Conservation (phyloP, 2,329 filamentous ascomycete species). For the Alternaria tenuissima region DNA sequence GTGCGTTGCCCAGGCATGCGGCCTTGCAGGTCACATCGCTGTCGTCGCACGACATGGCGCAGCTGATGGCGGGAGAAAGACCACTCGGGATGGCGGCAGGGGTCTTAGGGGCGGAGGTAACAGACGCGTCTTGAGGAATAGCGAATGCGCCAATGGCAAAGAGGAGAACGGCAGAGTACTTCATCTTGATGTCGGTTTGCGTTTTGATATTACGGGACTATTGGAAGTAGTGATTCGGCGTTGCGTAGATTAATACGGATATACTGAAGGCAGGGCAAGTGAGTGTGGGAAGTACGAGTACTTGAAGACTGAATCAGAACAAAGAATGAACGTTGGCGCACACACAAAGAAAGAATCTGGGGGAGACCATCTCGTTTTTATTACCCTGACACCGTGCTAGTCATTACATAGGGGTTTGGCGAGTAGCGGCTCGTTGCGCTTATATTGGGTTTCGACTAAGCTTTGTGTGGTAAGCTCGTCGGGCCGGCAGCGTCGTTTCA, state of each 20-base stretch:
- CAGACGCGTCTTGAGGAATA: constrained; percentile 49
- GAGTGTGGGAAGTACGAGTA: constrained; percentile 27
- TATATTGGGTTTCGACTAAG: constrained; percentile 21
- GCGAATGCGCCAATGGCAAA: constrained; percentile 57
- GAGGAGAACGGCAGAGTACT: constrained; percentile 57
- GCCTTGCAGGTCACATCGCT: constrained; percentile 62
- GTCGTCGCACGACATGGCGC: constrained; percentile 49
- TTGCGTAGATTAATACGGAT: constrained; percentile 28
- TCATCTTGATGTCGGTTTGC: constrained; percentile 46
- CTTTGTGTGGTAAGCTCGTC: constrained; percentile 12
- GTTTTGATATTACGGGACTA: constrained; percentile 15
- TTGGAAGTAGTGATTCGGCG: not conserved
- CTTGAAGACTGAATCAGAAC: constrained; percentile 18
- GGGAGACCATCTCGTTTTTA: constrained; percentile 19
- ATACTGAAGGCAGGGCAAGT: constrained; percentile 21
- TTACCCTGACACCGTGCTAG: constrained; percentile 14
- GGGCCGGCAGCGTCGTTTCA: constrained; percentile 11
- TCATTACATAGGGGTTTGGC: constrained; percentile 18
- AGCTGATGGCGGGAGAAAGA: constrained; percentile 44
- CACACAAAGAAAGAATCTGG: constrained; percentile 15
- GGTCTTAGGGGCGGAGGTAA: constrained; percentile 48
- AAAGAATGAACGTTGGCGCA: constrained; percentile 31
- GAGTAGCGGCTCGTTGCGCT: constrained; percentile 8
- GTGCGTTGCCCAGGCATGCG: constrained; percentile 60
- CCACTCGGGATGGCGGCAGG: constrained; percentile 29